Conservation (phyloP, 768 basidiomycete genomes). For the Ephemerocybe angulata region DNA sequence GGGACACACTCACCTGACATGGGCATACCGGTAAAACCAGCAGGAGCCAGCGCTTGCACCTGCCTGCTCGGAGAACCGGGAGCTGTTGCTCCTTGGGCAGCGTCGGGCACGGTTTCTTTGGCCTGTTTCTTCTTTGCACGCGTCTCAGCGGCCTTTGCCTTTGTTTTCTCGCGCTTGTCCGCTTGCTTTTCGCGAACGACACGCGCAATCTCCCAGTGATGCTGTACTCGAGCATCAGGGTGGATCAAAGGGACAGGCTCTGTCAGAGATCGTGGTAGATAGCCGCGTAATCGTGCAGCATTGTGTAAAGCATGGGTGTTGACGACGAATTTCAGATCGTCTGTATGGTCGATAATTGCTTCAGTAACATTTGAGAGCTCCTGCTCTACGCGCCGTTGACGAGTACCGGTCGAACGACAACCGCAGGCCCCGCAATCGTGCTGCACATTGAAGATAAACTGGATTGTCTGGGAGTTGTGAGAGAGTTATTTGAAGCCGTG, state of each 20-base stretch:
- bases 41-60: no score
- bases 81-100: no score
- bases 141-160: slow-evolving; percentile 8
- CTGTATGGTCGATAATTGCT: slow-evolving; percentile 16
- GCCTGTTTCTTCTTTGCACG: slow-evolving; percentile 3
- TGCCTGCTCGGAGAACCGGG: no score
- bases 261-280: slow-evolving; percentile 12
- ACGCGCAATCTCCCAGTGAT: slow-evolving; percentile 5
- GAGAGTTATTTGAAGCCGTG: not conserved
- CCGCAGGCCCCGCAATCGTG: not conserved
- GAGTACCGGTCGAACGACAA: not conserved
- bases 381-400: not conserved
- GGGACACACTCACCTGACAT: no score
- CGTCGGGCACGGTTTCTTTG: no score
- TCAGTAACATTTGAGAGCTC: slow-evolving; percentile 4
- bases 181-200: slow-evolving; percentile 7
- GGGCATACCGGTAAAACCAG: no score
- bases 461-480: not conserved
- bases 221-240: not conserved
- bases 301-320: slow-evolving; percentile 28
- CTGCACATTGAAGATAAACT: slow-evolving; percentile 1
- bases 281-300: slow-evolving; percentile 12
- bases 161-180: slow-evolving; percentile 12
- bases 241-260: slow-evolving; percentile 7
- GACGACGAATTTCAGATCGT: slow-evolving; percentile 20